These are phyloP conservation scores for Cryphonectria naterciae DNA, from an alignment of 2,329 filamentous ascomycete genomes.

Conservation along the genomic window DNA sequence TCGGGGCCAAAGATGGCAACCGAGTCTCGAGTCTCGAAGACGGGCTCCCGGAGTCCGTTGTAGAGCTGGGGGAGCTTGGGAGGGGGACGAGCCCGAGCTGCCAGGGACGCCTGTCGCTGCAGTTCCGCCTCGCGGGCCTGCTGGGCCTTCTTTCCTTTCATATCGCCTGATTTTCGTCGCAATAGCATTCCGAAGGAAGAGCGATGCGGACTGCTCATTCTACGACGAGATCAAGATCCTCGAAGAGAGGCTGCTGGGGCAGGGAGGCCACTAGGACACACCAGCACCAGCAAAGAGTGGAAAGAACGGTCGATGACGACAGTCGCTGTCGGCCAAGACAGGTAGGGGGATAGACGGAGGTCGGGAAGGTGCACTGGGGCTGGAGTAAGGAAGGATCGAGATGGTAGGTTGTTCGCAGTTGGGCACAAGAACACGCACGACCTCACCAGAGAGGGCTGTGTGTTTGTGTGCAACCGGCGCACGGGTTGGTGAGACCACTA, in stretches of 20 bases:
- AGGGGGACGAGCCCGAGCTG: conserved; percentile 49
- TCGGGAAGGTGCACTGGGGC: not conserved
- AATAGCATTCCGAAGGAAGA: conserved; percentile 64
- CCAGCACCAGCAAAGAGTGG: not conserved
- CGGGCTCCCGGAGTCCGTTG: conserved; percentile 40
- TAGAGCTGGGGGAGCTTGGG: conserved; percentile 58
- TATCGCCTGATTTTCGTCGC: conserved; percentile 69
- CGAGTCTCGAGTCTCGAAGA: conserved; percentile 20
- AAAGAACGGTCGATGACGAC: not conserved
- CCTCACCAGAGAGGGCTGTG: too few species aligned
- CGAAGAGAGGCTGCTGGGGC: conserved; percentile 33
- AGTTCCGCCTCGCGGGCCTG: conserved; percentile 58
- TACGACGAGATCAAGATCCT: conserved; percentile 7
- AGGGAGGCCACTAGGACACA: conserved; percentile 17
- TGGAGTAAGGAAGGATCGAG: not conserved
- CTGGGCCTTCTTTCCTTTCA: conserved; percentile 63
- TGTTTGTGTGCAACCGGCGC: not conserved
- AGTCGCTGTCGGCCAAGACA: not conserved
- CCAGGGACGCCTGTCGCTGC: conserved; percentile 51
- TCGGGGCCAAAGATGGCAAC: conserved; percentile 23
- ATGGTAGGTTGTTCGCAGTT: not conserved
- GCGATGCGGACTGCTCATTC: conserved; percentile 45
- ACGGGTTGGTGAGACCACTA: not conserved
- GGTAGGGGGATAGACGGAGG: too few species aligned
- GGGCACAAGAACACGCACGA: too few species aligned